phyloP scores from a whole-genome alignment of 2,329 filamentous ascomycete species.

The Colletotrichum incanum region DNA sequence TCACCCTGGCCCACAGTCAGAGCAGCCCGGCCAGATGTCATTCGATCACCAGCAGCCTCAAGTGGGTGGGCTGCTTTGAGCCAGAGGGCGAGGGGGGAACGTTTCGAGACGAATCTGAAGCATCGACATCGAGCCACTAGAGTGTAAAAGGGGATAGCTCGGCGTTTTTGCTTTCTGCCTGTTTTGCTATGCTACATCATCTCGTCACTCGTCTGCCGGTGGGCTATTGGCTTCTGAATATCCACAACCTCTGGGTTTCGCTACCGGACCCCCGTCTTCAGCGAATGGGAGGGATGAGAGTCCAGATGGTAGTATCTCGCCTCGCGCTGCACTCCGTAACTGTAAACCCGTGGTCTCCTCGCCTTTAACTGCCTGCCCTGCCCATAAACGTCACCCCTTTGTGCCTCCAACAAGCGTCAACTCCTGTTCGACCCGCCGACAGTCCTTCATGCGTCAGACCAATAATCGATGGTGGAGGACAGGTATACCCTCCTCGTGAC shows the following conservation, averaged over 20 bases:
- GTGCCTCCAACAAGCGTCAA: not conserved
- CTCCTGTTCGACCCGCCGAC: conserved; percentile 39
- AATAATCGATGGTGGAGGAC: conserved; percentile 3
- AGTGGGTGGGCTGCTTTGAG: conserved; percentile 30
- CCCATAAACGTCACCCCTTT: not conserved
- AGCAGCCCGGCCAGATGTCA: conserved; percentile 26
- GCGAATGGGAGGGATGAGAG: not conserved
- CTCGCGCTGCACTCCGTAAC: conserved; percentile 31
- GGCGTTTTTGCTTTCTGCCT: conserved; percentile 11
- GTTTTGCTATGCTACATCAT: conserved; percentile 7
- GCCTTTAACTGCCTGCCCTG: not conserved
- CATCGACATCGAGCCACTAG: conserved; percentile 36
- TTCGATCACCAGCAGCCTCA: conserved; percentile 34
- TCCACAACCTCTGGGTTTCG: conserved; percentile 21
- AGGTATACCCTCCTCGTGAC: conserved; percentile 15
- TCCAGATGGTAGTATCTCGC: conserved; percentile 19
- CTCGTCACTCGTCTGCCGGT: conserved; percentile 11
- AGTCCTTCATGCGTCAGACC: conserved; percentile 28
- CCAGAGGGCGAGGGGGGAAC: conserved; percentile 8
- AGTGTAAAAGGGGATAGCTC: conserved; percentile 30
- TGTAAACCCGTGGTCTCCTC: conserved; percentile 4
- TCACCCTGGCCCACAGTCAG: conserved; percentile 35
- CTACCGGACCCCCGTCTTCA: conserved; percentile 23
- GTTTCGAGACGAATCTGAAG: conserved; percentile 43
- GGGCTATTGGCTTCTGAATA: conserved; percentile 4